A percentile compares a stretch with the other conserved stretches of the same genome.
Conservation (phyloP, 2,329 filamentous ascomycete genomes). For the Juglanconis sp. region DNA sequence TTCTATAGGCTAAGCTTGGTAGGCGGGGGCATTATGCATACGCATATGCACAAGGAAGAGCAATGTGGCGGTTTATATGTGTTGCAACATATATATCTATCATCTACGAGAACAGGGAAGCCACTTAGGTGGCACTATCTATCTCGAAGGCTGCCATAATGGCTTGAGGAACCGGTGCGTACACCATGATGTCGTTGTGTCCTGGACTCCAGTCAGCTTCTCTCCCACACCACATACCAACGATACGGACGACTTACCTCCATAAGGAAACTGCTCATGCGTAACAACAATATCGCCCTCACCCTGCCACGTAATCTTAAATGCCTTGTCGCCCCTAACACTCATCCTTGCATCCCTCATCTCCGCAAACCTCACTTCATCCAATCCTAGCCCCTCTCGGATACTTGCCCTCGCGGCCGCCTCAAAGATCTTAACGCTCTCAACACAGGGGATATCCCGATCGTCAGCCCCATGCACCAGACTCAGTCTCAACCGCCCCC, state of each 20-base stretch:
- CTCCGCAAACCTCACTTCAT: slow-evolving; percentile 28
- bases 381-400: slow-evolving; percentile 35
- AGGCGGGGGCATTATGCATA: too few species aligned
- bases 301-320: slow-evolving; percentile 43
- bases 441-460: slow-evolving; percentile 72
- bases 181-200: slow-evolving; percentile 68
- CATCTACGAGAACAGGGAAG: neutral
- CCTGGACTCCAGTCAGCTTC: slow-evolving; percentile 38
- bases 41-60: too few species aligned
- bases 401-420: slow-evolving; percentile 53
- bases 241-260: slow-evolving; percentile 40
- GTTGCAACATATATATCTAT: too few species aligned
- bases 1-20: too few species aligned
- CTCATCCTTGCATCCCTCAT: slow-evolving; percentile 44
- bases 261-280: slow-evolving; percentile 53
- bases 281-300: slow-evolving; percentile 47
- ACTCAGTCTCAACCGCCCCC: slow-evolving; percentile 55
- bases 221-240: neutral
- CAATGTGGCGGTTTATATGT: too few species aligned
- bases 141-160: slow-evolving; percentile 40
- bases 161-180: slow-evolving; percentile 60
- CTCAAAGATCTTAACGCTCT: slow-evolving; percentile 63
- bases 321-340: slow-evolving; percentile 42
- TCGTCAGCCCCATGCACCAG: slow-evolving; percentile 82
- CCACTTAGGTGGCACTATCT: neutral